These are phyloP conservation scores for Millerozyma acaciae DNA, from an alignment of 805 yeast species.

Conservation along the genomic window DNA sequence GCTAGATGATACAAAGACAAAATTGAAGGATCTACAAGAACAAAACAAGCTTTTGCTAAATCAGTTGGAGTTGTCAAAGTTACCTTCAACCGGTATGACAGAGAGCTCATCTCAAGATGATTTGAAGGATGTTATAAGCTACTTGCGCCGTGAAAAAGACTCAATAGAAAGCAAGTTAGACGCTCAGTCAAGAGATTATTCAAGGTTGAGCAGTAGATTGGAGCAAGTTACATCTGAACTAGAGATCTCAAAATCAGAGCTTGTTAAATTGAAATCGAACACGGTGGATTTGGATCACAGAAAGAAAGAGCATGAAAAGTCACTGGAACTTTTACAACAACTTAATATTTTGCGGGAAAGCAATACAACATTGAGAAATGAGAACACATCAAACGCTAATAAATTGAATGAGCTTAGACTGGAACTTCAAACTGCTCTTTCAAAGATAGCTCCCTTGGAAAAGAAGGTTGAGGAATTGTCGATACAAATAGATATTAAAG, in stretches of 20 bases:
- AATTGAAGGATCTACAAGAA: conserved; percentile 53
- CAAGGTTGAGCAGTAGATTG: conserved; percentile 48
- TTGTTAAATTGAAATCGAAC: conserved; percentile 24
- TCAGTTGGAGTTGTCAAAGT: conserved; percentile 50
- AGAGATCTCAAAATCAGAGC: conserved; percentile 47
- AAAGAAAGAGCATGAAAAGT: conserved; percentile 41
- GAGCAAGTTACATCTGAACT: conserved; percentile 47
- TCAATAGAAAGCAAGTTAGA: conserved; percentile 51
- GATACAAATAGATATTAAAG: conserved; percentile 44
- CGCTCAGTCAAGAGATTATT: conserved; percentile 46
- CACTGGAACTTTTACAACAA: conserved; percentile 55
- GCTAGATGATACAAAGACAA: conserved; percentile 39
- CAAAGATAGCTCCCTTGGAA: conserved; percentile 44
- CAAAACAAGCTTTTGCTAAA: conserved; percentile 67
- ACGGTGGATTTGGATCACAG: conserved; percentile 20
- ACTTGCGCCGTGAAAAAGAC: conserved; percentile 73
- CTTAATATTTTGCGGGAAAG: conserved; percentile 65
- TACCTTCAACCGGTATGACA: conserved; percentile 7
- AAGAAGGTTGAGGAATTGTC: conserved; percentile 31
- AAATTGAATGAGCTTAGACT: conserved; percentile 32
- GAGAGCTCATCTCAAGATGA: conserved; percentile 16
- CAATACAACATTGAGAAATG: conserved; percentile 58
- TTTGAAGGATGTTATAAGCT: conserved; percentile 49
- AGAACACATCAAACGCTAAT: conserved; percentile 25
- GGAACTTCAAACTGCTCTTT: conserved; percentile 26